Percentiles rank a stretch among this genome's conserved stretches.
Evolutionary conservation across 805 yeast genomes (phyloP).

Genomic region (Candida ortonii): DNA sequence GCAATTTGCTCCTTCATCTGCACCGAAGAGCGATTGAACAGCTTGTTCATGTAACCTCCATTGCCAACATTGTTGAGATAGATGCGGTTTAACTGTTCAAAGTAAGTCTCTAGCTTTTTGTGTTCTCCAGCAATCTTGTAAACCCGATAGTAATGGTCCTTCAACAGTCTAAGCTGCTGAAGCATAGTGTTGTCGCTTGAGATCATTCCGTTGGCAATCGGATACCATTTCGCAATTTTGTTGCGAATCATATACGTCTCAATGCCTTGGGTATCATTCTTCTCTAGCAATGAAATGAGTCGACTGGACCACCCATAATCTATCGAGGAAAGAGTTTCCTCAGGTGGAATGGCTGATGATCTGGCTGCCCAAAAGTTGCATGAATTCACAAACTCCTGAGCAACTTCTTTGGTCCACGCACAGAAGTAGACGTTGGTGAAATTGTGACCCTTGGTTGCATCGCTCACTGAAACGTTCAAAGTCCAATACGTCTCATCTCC

Average conservation of each 20-base stretch:
- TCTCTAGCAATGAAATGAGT: constrained; percentile 15
- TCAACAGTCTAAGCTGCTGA: constrained; percentile 40
- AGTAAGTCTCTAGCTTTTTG: constrained; percentile 25
- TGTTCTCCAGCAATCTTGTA: constrained; percentile 42
- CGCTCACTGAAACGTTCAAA: constrained; percentile 49
- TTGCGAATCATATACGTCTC: constrained; percentile 29
- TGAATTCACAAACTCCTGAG: constrained; percentile 66
- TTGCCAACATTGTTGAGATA: constrained; percentile 8
- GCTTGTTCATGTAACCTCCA: constrained; percentile 11
- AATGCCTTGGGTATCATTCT: constrained; percentile 3
- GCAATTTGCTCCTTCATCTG: constrained; percentile 14
- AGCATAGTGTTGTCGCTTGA: constrained; percentile 30
- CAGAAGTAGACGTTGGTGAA: constrained; percentile 52
- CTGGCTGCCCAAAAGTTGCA: constrained; percentile 92
- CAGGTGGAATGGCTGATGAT: constrained; percentile 75
- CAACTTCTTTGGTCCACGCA: constrained; percentile 64
- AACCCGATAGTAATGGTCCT: constrained; percentile 38
- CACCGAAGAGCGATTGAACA: constrained; percentile 16
- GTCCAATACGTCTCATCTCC: constrained; percentile 48
- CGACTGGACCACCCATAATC: constrained; percentile 78
- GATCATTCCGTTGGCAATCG: constrained; percentile 25
- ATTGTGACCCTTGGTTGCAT: constrained; percentile 24
- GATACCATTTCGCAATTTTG: constrained; percentile 43
- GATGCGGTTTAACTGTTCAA: constrained; percentile 15
- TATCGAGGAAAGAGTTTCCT: constrained; percentile 67